Conservation (phyloP, 2,329 filamentous ascomycete genomes). For the Mycocentrospora acerina region DNA sequence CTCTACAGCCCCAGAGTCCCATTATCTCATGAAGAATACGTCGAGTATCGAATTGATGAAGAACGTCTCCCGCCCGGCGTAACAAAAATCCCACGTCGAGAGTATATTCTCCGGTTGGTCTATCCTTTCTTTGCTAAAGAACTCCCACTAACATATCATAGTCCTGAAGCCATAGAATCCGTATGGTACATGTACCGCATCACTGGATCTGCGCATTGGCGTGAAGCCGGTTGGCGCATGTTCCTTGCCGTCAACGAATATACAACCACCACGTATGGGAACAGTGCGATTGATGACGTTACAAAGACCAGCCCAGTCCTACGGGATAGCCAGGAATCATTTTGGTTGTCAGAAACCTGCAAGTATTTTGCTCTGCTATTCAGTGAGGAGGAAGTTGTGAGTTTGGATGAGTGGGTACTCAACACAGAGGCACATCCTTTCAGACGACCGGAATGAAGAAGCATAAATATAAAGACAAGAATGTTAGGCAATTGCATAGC, state of each 20-base stretch:
- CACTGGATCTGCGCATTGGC: conserved; percentile 66
- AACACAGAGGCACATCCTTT: conserved; percentile 52
- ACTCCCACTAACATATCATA: conserved; percentile 11
- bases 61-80: conserved; percentile 58
- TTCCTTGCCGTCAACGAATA: conserved; percentile 64
- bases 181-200: conserved; percentile 77
- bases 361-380: conserved; percentile 69
- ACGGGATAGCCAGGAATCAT: conserved; percentile 71
- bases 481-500: too few relatives aligned
- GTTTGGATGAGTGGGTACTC: conserved; percentile 67
- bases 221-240: conserved; percentile 73
- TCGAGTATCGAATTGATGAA: conserved; percentile 40
- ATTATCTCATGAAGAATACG: conserved; percentile 38
- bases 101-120: conserved; percentile 62
- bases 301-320: conserved; percentile 50
- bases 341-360: conserved; percentile 70
- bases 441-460: conserved; percentile 22
- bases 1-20: conserved; percentile 35
- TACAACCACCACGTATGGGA: conserved; percentile 63
- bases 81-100: conserved; percentile 55
- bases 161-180: conserved; percentile 77
- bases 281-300: conserved; percentile 68
- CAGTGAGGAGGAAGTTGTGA: conserved; percentile 59
- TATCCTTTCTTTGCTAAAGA: background rate
- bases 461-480: too few relatives aligned